Evolutionary conservation across 192 early-diverging fungal genomes (phyloP), one percentile per base, ranked within the genome.

Genomic region (Backusella macrospora): DNA sequence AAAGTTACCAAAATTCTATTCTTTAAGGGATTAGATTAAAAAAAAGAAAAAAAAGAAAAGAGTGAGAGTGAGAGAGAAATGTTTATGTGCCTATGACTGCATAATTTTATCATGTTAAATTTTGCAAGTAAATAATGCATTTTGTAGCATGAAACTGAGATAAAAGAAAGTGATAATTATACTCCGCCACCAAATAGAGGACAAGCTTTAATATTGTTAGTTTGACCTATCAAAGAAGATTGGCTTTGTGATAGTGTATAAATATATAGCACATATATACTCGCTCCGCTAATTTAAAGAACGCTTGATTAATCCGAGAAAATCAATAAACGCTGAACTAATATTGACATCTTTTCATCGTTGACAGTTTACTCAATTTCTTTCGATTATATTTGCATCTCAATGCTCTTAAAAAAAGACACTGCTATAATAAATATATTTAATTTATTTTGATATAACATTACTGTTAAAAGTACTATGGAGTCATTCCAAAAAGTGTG

Each of bases 101-200:
- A 12, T 44, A 69, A 4, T 8, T 4, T 26, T 73, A 88, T 87
- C 59, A 85, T 86, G n/a, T 78, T 2, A 34, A 34, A 34, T 88
- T 12, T 80, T 80, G 64, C 76, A 76, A 59, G 72, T 72, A 2
- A 42, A 75, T 55, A 84, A 87, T 76, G 59, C 79, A 65, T 85
- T 85, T 21, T 62, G 77, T 9, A 76, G 80, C 0, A 62, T 87
- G 13, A 74, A 83, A 26, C 52, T 72, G 26, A 74, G 77, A 0
- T 65, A 75, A 40, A 74, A 65, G 65, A 81, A 49, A 46, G 75
- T 16, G 59, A 74, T 1, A 68, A 74, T 23, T 78, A 68, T 34
- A 34, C 29, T 34, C 29, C 29, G 29, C 29, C 29, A 34, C 2
- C 29, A 2, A 34, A 2, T 2, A 34, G 29, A 34, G 29, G 29